phyloP scores from a whole-genome alignment of 208 protist species.

The Trypanosoma congolense region DNA sequence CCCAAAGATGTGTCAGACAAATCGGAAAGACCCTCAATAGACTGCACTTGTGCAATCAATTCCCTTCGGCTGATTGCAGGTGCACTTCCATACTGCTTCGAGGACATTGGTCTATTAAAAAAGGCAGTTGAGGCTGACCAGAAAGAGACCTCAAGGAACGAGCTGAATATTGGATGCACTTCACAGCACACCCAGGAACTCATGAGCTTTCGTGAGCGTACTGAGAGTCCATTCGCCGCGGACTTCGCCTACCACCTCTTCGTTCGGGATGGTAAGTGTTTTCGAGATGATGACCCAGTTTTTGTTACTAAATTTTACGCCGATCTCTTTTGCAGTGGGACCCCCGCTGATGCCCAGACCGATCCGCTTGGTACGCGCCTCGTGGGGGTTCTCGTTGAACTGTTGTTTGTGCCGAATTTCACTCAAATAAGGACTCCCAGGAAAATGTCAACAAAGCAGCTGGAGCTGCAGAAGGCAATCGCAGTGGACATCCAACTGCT shows the following conservation, averaged over 20 bases:
- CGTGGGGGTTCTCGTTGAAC: slow-evolving; percentile 5
- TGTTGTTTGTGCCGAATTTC: slow-evolving; percentile 16
- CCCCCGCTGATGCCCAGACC: not conserved
- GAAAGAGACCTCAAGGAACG: slow-evolving; percentile 3
- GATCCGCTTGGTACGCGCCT: slow-evolving; percentile 4
- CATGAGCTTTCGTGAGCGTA: slow-evolving; percentile 1
- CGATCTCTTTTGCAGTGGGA: not conserved
- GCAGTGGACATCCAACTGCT: not conserved
- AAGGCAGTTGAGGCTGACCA: slow-evolving; percentile 1
- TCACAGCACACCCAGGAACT: slow-evolving; percentile 14
- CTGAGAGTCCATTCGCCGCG: slow-evolving; percentile 16
- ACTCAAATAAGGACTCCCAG: not conserved
- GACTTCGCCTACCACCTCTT: slow-evolving; percentile 29
- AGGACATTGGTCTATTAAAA: slow-evolving; percentile 11
- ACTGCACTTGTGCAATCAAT: slow-evolving; percentile 14
- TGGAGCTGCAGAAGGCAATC: not conserved
- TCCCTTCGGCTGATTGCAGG: slow-evolving; percentile 17
- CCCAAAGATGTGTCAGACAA: too few species aligned
- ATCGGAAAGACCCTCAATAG: not conserved
- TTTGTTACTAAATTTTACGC: not conserved
- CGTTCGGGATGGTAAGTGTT: slow-evolving; percentile 10
- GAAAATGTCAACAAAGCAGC: not conserved
- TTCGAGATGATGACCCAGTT: not conserved
- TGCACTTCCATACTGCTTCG: slow-evolving; percentile 24
- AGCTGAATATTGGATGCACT: slow-evolving; percentile 4